A percentile compares a stretch with the other conserved stretches of the same genome.
Evolutionary conservation across 2,329 filamentous ascomycete species (phyloP).

Genomic region (Penicillium paneum): DNA sequence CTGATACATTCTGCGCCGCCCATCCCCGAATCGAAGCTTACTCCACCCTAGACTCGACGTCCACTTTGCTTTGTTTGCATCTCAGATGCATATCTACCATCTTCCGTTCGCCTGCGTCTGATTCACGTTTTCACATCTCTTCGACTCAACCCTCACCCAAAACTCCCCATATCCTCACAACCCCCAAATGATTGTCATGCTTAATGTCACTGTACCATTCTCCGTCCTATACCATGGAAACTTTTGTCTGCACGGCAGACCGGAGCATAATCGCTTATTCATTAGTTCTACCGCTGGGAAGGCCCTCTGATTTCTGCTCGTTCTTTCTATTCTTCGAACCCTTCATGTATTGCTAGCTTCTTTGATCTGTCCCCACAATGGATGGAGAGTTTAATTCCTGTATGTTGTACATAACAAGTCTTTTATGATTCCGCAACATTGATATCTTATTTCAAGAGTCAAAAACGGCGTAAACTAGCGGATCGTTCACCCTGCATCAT

Average conservation of each 20-base stretch:
- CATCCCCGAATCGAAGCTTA: neutral
- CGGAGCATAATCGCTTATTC: slow-evolving; percentile 3
- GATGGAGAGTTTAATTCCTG: slow-evolving; percentile 12
- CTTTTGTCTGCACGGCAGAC: slow-evolving; percentile 8
- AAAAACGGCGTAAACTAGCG: neutral
- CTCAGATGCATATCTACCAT: neutral
- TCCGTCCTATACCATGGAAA: slow-evolving; percentile 4
- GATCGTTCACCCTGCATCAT: neutral
- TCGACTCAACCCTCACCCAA: neutral
- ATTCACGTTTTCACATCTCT: neutral
- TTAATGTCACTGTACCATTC: slow-evolving; percentile 11
- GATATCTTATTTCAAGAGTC: neutral
- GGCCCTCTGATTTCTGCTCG: neutral
- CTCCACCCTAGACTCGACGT: neutral
- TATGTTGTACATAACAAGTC: slow-evolving; percentile 26
- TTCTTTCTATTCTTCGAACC: slow-evolving; percentile 5
- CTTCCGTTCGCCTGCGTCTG: neutral
- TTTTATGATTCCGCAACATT: neutral
- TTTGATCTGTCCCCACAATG: slow-evolving; percentile 8
- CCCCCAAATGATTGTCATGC: slow-evolving; percentile 9
- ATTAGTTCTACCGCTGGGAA: slow-evolving; percentile 2
- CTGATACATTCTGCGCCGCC: slow-evolving; percentile 23
- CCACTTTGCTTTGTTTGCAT: neutral
- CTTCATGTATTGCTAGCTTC: slow-evolving; percentile 26
- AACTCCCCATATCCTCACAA: neutral